Evolutionary conservation across 192 early-diverging fungal species (phyloP).

Genomic region (Endogone sp.): DNA sequence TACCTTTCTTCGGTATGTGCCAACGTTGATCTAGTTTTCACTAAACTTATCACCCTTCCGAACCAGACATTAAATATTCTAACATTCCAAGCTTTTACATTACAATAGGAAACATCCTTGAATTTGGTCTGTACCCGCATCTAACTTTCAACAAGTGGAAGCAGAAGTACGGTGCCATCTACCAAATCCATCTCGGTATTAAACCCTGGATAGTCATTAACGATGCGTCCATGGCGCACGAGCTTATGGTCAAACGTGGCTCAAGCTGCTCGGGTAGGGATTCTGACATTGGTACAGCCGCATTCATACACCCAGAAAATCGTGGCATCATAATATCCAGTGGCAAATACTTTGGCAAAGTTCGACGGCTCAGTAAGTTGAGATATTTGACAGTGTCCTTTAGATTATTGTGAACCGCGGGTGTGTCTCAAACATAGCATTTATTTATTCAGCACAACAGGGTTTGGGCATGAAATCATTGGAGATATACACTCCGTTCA

Average conservation of each 20-base stretch:
- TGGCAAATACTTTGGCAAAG: not conserved
- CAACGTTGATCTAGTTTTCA: too few relatives aligned
- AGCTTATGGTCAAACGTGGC: slow-evolving; percentile 1
- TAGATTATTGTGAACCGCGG: too few relatives aligned
- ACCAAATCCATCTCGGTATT: slow-evolving; percentile 4
- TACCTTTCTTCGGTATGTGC: too few relatives aligned
- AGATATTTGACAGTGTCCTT: too few relatives aligned
- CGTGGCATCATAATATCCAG: not conserved
- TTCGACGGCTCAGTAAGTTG: not conserved
- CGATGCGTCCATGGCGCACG: slow-evolving; percentile 6
- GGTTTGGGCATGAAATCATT: not conserved
- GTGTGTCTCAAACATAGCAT: not conserved
- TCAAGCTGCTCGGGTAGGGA: not conserved
- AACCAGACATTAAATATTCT: too few relatives aligned
- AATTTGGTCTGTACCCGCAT: not conserved
- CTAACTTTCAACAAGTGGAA: slow-evolving; percentile 2
- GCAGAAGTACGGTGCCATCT: slow-evolving; percentile 7
- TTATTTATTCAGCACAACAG: not conserved
- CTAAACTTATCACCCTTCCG: too few relatives aligned
- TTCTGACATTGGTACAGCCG: not conserved
- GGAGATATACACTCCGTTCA: not conserved
- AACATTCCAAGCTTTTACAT: too few relatives aligned
- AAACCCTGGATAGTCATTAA: slow-evolving; percentile 11
- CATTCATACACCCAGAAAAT: not conserved
- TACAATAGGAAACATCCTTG: not conserved